Base-by-base conservation (phyloP, 768 basidiomycete species). In the Pisolithus tinctorius region DNA sequence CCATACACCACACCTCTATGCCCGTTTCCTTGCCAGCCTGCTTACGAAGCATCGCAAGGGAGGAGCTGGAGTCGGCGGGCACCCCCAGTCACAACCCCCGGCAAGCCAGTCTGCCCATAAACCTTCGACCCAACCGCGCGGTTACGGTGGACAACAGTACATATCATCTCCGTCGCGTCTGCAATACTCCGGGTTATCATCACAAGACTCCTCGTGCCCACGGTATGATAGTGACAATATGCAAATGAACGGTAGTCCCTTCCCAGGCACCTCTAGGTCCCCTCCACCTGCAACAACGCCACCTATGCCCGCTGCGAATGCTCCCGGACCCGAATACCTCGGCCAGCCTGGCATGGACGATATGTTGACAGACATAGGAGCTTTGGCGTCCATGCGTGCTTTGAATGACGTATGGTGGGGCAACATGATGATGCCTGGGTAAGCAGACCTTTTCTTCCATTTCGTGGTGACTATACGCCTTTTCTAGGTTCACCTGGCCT, bases 401-500 rank as follows among this genome's bases (percentile, higher is more conserved):
- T 71, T 91, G 50, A 82, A 84, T 55, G 86, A 83, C 46, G 75
- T 70, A 7, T 90, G 82, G 78, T 88, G 85, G 86, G 68, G 76
- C 41, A 85, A 78, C 45, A 84, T 88, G 82, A 85, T 89, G 86
- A 86, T 90, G 84, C 88, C 88, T 36, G 88, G 88, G 83, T 85
- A 45, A 25, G 69, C 58, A 46, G 41, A 44, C 34, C 29, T 4
- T 27, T n/a, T 6, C 20, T 17, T 13, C 16, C n/a, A 6, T 31
- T 53, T 26, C n/a, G 30, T 34, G n/a, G 14, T 55, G 1, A 39
- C 48, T 45, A 23, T 17, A 30, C 37, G 10, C 14, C 29, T 2
- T 20, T 14, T 41, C 14, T 37, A 68, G 66, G 26, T 68, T 68
- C 45, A 68, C 66, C 3, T 68, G 66, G 66, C 64, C 66, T 0